These are phyloP conservation scores for Claviceps capensis DNA, from an alignment of 2,329 filamentous ascomycete species.

Conservation along the genomic window DNA sequence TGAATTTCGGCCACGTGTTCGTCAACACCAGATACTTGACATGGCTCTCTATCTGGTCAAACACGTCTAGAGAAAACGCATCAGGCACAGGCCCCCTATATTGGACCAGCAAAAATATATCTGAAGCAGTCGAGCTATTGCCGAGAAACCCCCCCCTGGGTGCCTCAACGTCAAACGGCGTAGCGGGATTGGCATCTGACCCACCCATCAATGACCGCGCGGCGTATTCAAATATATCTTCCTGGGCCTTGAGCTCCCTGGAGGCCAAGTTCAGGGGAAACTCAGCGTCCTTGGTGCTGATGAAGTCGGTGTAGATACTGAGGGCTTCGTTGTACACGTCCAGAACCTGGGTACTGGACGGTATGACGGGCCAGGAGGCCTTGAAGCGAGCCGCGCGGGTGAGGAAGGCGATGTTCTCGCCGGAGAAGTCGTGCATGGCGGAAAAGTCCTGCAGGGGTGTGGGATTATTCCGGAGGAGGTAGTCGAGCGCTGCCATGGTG, in stretches of 20 bases:
- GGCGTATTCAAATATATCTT: conserved; percentile 38
- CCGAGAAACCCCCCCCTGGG: background rate
- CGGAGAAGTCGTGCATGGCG: conserved; percentile 51
- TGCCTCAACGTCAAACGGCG: conserved; percentile 21
- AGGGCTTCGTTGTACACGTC: conserved; percentile 44
- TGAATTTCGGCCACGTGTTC: conserved; percentile 52
- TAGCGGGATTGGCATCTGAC: conserved; percentile 20
- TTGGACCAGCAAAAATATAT: conserved; percentile 26
- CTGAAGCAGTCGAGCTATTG: conserved; percentile 30
- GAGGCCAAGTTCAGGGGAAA: conserved; percentile 52
- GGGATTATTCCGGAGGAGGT: conserved; percentile 42
- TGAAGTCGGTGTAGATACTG: conserved; percentile 45
- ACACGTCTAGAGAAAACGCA: conserved; percentile 35
- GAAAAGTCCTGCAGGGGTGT: conserved; percentile 49
- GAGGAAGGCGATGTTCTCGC: conserved; percentile 56
- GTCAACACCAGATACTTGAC: conserved; percentile 54
- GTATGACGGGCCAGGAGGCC: conserved; percentile 11
- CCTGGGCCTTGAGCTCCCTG: conserved; percentile 33
- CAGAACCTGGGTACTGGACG: conserved; percentile 9
- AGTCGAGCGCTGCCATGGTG: conserved; percentile 47
- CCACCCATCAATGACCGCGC: conserved; percentile 28
- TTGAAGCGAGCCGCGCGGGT: conserved; percentile 42
- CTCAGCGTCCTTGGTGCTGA: conserved; percentile 43
- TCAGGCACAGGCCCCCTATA: conserved; percentile 30
- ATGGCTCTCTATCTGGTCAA: conserved; percentile 41